Evolutionary conservation across 495 filamentous ascomycete species (phyloP).

Genomic region (Baudoinia panamericana): DNA sequence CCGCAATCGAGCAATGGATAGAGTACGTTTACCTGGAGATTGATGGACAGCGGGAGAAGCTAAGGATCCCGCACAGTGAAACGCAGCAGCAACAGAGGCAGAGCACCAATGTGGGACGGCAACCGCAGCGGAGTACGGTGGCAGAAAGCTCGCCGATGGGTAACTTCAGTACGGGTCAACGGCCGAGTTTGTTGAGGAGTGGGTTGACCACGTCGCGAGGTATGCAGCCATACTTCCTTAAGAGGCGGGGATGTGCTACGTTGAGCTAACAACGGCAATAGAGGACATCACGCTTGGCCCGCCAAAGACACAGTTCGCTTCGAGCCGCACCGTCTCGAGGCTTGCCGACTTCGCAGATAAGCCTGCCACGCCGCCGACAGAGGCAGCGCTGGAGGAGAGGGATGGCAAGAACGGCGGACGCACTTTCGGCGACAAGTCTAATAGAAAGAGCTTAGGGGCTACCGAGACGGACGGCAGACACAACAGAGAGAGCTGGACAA

Average conservation of each 20-base stretch:
- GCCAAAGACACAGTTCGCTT: conserved; percentile 13
- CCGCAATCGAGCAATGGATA: conserved; percentile 96
- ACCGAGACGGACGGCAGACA: conserved; percentile 36
- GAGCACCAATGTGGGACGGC: too few species aligned
- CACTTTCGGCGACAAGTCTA: conserved; percentile 12
- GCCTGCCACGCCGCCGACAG: conserved; percentile 14
- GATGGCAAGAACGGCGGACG: conserved; percentile 20
- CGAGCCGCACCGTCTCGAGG: conserved; percentile 12
- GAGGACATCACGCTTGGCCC: conserved; percentile 19
- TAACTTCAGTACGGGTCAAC: conserved; percentile 12
- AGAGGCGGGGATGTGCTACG: background rate
- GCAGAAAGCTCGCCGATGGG: conserved; percentile 20
- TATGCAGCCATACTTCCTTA: too few species aligned
- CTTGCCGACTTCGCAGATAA: conserved; percentile 13
- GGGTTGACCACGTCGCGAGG: too few species aligned
- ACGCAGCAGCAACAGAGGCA: conserved; percentile 9
- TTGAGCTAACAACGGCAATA: too few species aligned
- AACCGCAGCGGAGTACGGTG: conserved; percentile 7
- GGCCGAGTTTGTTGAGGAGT: conserved; percentile 12
- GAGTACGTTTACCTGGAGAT: conserved; percentile 46
- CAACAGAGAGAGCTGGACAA: conserved; percentile 48
- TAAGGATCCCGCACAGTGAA: conserved; percentile 21
- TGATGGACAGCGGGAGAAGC: conserved; percentile 14
- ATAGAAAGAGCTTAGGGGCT: conserved; percentile 31
- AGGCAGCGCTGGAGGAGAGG: conserved; percentile 17